Base-by-base conservation (phyloP, 2,329 filamentous ascomycete species). In the Alternaria postmessia region DNA sequence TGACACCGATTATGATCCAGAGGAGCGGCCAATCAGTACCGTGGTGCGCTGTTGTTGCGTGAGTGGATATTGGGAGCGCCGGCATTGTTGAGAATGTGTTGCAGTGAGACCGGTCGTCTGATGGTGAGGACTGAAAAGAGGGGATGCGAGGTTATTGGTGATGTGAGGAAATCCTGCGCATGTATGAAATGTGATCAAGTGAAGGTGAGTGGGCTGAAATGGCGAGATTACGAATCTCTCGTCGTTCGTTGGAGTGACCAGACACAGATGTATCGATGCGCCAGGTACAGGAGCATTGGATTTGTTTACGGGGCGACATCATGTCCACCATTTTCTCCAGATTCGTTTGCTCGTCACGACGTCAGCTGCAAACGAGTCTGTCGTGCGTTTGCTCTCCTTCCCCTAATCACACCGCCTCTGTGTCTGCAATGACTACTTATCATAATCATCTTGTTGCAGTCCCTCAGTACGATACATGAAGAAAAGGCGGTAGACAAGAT, bases 11-110 rank as follows among this genome's bases (percentile, higher is more conserved):
- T 12, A 63, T 5, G 28, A 57, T 18, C 42, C 41, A 54, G 38
- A 60, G 20, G 4, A 63, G 57, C 2, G 57, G 22, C 55, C 51
- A 54, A 36, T 67, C 65, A 22, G 44, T 14, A 39, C 7, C 11
- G 16, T 5, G 36, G 14, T 43, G 24, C 20, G 26, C 22, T 12
- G 22, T 14, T 41, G 26, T 1, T 30, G 51, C 11, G 38, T 9
- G 18, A 11, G 26, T 32, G 22, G 46, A 7, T 32, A 20, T n/a
- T 22, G 51, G 30, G 4, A 53, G n/a, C 12, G 36, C 20, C 9
- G 44, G 49, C 51, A 59, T 59, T n/a, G 11, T 44, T 24, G 16
- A 42, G 9, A 28, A 41, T n/a, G 12, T 16, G 6, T 34, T 11
- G 44, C 22, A 9, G 16, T 36, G n/a, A 12, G 18, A 9, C 1